These are phyloP conservation scores for Psilocybe cubensis DNA, from an alignment of 768 basidiomycete genomes.

Conservation along the genomic window DNA sequence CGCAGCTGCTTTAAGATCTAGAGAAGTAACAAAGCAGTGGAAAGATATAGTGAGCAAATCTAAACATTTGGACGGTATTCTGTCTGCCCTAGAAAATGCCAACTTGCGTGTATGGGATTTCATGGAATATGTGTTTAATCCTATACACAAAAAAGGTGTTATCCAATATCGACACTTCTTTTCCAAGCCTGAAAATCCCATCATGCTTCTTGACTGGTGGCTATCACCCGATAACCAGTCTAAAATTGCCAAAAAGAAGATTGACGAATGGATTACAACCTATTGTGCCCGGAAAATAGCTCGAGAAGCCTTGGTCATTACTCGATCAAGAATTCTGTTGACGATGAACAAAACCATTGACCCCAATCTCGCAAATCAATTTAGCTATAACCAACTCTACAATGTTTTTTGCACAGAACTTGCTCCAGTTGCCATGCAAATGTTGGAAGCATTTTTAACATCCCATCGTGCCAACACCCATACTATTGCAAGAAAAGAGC, in stretches of 20 bases:
- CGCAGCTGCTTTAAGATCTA: too few relatives aligned
- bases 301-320: conserved; percentile 23
- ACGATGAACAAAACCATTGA: conserved; percentile 12
- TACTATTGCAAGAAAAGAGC: conserved; percentile 3
- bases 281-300: conserved; percentile 17
- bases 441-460: conserved; percentile 22
- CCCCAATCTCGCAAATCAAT: conserved; percentile 12
- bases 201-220: conserved; percentile 30
- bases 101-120: too few relatives aligned
- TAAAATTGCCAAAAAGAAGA: conserved; percentile 9
- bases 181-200: not conserved
- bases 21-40: too few relatives aligned
- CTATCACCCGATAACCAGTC: conserved; percentile 21
- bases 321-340: conserved; percentile 19
- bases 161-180: conserved; percentile 30
- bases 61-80: too few relatives aligned
- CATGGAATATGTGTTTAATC: conserved; percentile 28
- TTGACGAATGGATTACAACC: conserved; percentile 26
- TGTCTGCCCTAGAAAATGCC: too few relatives aligned
- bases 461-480: conserved; percentile 10
- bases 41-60: too few relatives aligned
- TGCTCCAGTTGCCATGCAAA: conserved; percentile 12
- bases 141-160: conserved; percentile 15
- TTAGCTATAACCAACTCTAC: conserved; percentile 9
- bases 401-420: not conserved